phyloP scores from a whole-genome alignment of 352 stramenopile species.

The Phytophthora pini region DNA sequence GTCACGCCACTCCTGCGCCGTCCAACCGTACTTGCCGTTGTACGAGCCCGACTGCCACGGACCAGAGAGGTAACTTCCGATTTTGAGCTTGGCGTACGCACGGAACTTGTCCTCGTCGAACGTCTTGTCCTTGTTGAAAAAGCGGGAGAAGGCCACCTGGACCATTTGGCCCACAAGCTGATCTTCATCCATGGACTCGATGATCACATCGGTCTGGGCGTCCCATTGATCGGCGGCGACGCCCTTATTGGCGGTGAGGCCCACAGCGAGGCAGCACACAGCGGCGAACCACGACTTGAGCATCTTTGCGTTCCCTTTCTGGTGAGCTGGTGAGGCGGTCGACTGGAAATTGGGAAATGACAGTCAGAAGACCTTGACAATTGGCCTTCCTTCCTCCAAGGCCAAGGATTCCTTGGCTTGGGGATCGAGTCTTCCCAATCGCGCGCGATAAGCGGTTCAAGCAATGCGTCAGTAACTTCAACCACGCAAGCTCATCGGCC shows the following conservation, averaged over 20 bases:
- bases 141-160: slow-evolving; percentile 81
- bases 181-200: slow-evolving; percentile 40
- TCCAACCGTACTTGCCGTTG: slow-evolving; percentile 54
- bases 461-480: background rate
- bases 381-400: too few species aligned
- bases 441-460: background rate
- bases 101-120: slow-evolving; percentile 68
- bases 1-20: slow-evolving; percentile 68
- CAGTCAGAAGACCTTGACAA: background rate
- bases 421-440: background rate
- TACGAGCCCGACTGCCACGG: slow-evolving; percentile 37
- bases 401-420: too few species aligned
- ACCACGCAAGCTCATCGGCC: background rate
- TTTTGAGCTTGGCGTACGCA: slow-evolving; percentile 73
- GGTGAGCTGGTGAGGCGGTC: slow-evolving; percentile 15
- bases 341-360: slow-evolving; percentile 34
- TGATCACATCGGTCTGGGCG: slow-evolving; percentile 41
- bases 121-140: slow-evolving; percentile 67
- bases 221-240: slow-evolving; percentile 38
- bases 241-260: slow-evolving; percentile 17
- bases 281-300: slow-evolving; percentile 42
- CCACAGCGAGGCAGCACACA: slow-evolving; percentile 29
- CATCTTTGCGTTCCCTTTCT: slow-evolving; percentile 25
- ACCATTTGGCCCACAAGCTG: slow-evolving; percentile 88
- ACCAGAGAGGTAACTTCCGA: slow-evolving; percentile 90